Conservation (phyloP, 768 basidiomycete species). For the Pleurotus pulmonarius region DNA sequence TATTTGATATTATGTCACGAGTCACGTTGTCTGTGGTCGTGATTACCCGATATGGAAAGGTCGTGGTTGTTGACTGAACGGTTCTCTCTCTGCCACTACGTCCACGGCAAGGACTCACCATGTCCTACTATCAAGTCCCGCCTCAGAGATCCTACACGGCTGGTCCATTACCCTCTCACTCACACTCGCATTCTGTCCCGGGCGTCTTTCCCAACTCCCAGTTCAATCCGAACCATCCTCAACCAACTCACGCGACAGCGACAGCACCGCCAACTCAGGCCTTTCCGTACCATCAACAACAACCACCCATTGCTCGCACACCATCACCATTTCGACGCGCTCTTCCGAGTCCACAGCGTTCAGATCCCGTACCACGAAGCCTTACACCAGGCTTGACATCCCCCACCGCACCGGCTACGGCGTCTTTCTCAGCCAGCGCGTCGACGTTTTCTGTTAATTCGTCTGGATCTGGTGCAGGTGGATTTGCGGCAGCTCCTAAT, state of each 20-base stretch:
- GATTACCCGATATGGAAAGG: no score
- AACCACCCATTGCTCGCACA: neutral
- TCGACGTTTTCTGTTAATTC: neutral
- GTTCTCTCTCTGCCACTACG: no score
- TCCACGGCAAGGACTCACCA: no score
- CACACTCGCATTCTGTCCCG: slow-evolving; percentile 5
- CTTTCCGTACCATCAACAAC: neutral
- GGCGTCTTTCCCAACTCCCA: slow-evolving; percentile 2
- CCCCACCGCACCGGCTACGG: neutral
- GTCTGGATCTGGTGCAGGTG: neutral
- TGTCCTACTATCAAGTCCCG: neutral
- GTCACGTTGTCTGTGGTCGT: no score
- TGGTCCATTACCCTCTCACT: neutral
- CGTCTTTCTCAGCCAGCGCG: neutral
- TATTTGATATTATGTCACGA: no score
- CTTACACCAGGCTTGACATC: slow-evolving; percentile 3
- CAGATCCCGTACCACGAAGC: slow-evolving; percentile 4
- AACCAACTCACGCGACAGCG: neutral
- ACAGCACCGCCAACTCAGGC: neutral
- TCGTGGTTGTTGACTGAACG: no score
- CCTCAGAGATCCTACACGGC: slow-evolving; percentile 2
- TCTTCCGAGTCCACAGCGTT: neutral
- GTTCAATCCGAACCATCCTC: neutral
- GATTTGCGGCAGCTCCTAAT: neutral
- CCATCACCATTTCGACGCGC: slow-evolving; percentile 5